Base-by-base conservation (phyloP, 2,329 filamentous ascomycete genomes). In the Trichoderma sp. region DNA sequence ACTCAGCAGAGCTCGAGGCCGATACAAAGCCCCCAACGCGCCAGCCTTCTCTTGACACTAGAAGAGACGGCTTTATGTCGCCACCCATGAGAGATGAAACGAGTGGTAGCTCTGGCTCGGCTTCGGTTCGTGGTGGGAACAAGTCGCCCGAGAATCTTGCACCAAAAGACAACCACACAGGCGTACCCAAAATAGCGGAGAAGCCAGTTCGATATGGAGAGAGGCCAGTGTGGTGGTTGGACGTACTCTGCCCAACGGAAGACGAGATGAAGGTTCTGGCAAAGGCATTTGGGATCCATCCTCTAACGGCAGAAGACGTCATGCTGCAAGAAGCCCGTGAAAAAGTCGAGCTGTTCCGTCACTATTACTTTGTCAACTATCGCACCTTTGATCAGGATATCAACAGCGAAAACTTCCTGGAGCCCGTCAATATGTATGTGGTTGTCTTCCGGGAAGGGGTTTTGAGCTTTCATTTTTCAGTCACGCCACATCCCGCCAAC, bases 361-460 rank as follows among this genome's bases (percentile, higher is more conserved):
- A 97, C 77, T 99, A 99, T 81, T 99, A 99, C 79, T 97, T 99
- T 75, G 92, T 99, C 80, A 98, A 97, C 78, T 99, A 99, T 78
- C 91, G 95, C 17, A 96, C 93, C 0, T 99, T 99, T 76, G 95
- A 99, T 77, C 95, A 98, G 78, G 95, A 99, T 76, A 88, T 89
- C 69, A 90, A 90, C 73, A 97, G 90, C 76, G 92, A 95, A 67
- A 90, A 96, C 75, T 97, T 96, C 77, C 85, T 99, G 54, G 93
- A 98, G 73, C 94, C 95, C 0, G 92, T 99, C 75, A 97, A 98
- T 79, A 93, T 99, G 86, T 99, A 98, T 75, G 91, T 97, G 39
- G 91, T 98, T 9, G 95, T 99, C 10, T 99, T 99, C 83, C 89
- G 94, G 13, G 93, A 98, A 77, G 95, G 95, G 27, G 91, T 99